phyloP scores from a whole-genome alignment of 1,284 basidiomycete species.

The Chalciporus sp. region DNA sequence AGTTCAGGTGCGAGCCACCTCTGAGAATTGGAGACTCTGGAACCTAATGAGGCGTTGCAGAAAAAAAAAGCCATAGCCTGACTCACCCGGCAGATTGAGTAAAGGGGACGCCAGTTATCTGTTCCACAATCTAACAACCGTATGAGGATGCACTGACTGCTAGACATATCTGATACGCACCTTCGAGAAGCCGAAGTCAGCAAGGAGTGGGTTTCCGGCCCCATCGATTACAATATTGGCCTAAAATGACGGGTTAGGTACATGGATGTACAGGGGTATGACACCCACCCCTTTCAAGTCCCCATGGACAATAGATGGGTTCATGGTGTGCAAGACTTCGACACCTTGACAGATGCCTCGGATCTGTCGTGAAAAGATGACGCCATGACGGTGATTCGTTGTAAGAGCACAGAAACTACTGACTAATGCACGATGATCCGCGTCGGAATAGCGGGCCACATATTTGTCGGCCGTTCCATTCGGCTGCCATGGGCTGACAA shows the following conservation, averaged over 20 bases:
- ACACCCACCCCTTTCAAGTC: constrained; percentile 51
- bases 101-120: constrained; percentile 52
- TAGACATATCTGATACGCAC: constrained; percentile 26
- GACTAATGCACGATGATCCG: constrained; percentile 47
- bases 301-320: constrained; percentile 53
- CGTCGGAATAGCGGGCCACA: constrained; percentile 38
- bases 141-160: constrained; percentile 1
- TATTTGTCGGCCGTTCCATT: constrained; percentile 55
- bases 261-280: not conserved
- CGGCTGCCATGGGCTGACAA: constrained; percentile 58
- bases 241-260: constrained; percentile 35
- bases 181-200: constrained; percentile 61
- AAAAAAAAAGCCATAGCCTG: not conserved
- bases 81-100: constrained; percentile 51
- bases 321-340: constrained; percentile 50
- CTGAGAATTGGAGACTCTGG: constrained; percentile 39
- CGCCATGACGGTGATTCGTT: not conserved
- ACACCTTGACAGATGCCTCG: constrained; percentile 48
- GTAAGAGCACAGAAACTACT: constrained; percentile 11
- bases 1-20: constrained; percentile 60
- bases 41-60: not conserved
- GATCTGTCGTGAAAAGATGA: constrained; percentile 36
- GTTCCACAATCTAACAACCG: constrained; percentile 50
- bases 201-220: constrained; percentile 49
- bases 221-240: constrained; percentile 53